These are phyloP conservation scores for Globisporangium cederbergense DNA, from an alignment of 352 stramenopile species.

Conservation along the genomic window DNA sequence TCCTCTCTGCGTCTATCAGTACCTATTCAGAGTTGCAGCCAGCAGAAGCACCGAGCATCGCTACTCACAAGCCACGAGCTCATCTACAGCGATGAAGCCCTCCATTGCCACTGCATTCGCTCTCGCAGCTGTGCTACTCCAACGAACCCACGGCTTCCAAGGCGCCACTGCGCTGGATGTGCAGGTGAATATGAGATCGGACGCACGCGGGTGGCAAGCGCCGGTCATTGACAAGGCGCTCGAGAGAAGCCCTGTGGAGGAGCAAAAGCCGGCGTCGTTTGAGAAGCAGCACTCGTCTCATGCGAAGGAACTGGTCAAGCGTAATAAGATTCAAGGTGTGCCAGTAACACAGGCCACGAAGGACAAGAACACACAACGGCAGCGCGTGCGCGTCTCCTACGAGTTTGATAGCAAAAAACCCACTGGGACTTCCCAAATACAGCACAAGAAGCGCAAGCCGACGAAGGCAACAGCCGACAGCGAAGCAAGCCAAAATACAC, in stretches of 20 bases:
- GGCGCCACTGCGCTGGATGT: not conserved
- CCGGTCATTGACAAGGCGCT: constrained; percentile 9
- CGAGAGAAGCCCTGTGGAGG: not conserved
- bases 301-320: not conserved
- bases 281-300: not conserved
- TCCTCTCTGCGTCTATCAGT: not conserved
- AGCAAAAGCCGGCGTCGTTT: not conserved
- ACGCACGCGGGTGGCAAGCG: constrained; percentile 4
- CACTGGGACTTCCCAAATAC: not conserved
- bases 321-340: not conserved
- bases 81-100: not conserved
- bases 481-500: not conserved
- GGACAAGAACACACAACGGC: not conserved
- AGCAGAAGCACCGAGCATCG: not conserved
- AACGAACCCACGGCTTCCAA: not conserved
- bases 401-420: not conserved
- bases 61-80: not conserved
- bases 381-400: not conserved
- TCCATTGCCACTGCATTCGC: not conserved
- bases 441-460: not conserved
- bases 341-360: not conserved
- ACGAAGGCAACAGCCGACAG: not conserved
- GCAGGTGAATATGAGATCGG: not conserved
- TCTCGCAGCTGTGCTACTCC: not conserved
- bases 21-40: not conserved